phyloP scores from a whole-genome alignment of 1,284 basidiomycete genomes.

The Chiua sp. region DNA sequence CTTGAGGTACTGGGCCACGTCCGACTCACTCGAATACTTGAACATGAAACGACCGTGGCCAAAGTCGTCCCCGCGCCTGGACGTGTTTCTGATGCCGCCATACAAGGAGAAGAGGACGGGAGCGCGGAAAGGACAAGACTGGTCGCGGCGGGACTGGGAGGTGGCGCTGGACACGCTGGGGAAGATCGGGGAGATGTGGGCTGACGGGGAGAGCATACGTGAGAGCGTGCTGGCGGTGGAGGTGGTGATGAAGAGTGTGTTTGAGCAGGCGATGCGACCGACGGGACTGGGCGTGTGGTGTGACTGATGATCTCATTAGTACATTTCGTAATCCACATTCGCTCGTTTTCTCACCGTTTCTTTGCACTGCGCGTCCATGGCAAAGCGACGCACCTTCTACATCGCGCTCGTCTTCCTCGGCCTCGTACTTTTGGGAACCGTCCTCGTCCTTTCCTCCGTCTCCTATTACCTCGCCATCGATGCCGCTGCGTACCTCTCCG shows the following conservation, averaged over 20 bases:
- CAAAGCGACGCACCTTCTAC: conserved; percentile 67
- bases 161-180: conserved; percentile 52
- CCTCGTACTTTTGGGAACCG: conserved; percentile 88
- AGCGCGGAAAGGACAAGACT: conserved; percentile 67
- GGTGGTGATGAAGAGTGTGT: conserved; percentile 54
- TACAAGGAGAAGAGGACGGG: conserved; percentile 55
- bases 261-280: conserved; percentile 54
- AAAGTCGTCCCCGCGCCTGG: conserved; percentile 50
- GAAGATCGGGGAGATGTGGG: conserved; percentile 55
- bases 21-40: conserved; percentile 64
- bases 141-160: conserved; percentile 70
- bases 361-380: conserved; percentile 46
- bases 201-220: conserved; percentile 53
- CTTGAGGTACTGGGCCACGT: conserved; percentile 55
- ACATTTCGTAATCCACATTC: background rate
- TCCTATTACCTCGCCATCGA: conserved; percentile 92
- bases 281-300: conserved; percentile 43
- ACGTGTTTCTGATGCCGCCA: conserved; percentile 56
- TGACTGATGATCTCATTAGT: background rate
- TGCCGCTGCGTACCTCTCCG: conserved; percentile 76
- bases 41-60: conserved; percentile 38
- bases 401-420: conserved; percentile 79
- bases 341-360: conserved; percentile 7
- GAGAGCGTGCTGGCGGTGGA: conserved; percentile 55
- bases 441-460: conserved; percentile 90